Evolutionary conservation across 2,329 filamentous ascomycete species (phyloP), one percentile per base, ranked within the genome.

Genomic region (Chrysosporium keratinophilum): DNA sequence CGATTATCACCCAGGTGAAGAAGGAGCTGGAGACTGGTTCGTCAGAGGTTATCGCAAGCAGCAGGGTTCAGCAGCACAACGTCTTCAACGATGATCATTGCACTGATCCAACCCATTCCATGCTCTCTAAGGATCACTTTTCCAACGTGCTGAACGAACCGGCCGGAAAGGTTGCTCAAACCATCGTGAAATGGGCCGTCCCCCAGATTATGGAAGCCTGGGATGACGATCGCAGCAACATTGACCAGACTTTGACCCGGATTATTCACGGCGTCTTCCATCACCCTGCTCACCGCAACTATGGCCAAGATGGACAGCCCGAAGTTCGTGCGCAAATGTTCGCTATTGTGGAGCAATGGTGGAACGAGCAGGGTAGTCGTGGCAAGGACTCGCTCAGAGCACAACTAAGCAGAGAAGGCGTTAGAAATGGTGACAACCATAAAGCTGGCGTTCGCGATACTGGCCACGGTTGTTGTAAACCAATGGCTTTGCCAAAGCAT

Each of bases 71-170:
- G 74, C 89, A 95, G 72, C 82, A 86, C 63, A 79, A 94, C 60
- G 88, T 96, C 48, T 96, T 95, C 70, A 72, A 86, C 43, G 83
- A 96, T 60, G 84, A 94, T 64, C 58, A 78, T 50, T 85, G 75
- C 58, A 82, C 81, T 17, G 85, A 96, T 64, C 91, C 90, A 0
- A 96, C 90, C 1, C 90, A 96, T 73, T 94, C 88, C 17, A 95
- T 95, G 90, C 75, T 96, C 50, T 89, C 88, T 56, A 96, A 96
- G 74, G 90, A 96, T 64, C 90, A 96, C 71, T 96, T 96, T 69
- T 87, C 85, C 59, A 94, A 94, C 65, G 76, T 90, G 33, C 78
- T 96, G 56, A 96, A 96, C 67, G 89, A 95, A 66, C 80, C 89
- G 42, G 90, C 88, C 44, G 90, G 90, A 54, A 85, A 84, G 63